Percentiles rank a stretch among this genome's conserved stretches.
Evolutionary conservation across 805 yeast genomes (phyloP).

Genomic region (Suhomyces sp.): DNA sequence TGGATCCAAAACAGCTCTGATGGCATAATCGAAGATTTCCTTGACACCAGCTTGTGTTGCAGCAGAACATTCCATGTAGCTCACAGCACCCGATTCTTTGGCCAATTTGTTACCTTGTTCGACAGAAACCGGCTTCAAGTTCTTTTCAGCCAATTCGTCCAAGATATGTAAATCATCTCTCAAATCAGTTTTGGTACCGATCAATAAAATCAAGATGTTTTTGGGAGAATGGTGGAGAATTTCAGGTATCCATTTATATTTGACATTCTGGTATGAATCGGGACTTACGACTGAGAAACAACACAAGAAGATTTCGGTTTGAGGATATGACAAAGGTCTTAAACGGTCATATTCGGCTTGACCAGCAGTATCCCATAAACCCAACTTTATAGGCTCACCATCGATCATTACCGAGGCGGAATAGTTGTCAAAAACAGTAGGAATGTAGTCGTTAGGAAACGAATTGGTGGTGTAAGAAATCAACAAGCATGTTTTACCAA

Average conservation of each 20-base stretch:
- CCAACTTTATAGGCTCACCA: slow-evolving; percentile 77
- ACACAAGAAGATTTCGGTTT: slow-evolving; percentile 81
- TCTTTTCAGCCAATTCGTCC: slow-evolving; percentile 61
- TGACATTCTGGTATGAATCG: slow-evolving; percentile 74
- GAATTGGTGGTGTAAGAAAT: slow-evolving; percentile 90
- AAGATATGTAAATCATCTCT: slow-evolving; percentile 78
- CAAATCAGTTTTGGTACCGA: slow-evolving; percentile 87
- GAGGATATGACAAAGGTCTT: slow-evolving; percentile 88
- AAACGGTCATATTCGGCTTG: slow-evolving; percentile 89
- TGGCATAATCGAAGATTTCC: slow-evolving; percentile 80
- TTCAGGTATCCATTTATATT: slow-evolving; percentile 77
- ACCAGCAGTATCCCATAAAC: slow-evolving; percentile 96
- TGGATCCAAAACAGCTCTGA: slow-evolving; percentile 61
- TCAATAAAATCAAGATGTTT: slow-evolving; percentile 63
- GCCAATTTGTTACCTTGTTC: slow-evolving; percentile 68
- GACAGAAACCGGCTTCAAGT: slow-evolving; percentile 57
- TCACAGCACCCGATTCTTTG: slow-evolving; percentile 66
- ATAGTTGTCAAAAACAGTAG: slow-evolving; percentile 91
- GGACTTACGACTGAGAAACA: slow-evolving; percentile 86
- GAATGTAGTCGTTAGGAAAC: slow-evolving; percentile 89
- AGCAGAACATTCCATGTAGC: slow-evolving; percentile 86
- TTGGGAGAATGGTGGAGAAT: slow-evolving; percentile 78
- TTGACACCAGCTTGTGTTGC: slow-evolving; percentile 84
- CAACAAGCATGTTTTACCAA: slow-evolving; percentile 86
- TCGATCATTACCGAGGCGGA: slow-evolving; percentile 82